These are phyloP conservation scores for Pyrenochaeta sp. DNA, from an alignment of 2,329 filamentous ascomycete species.

Conservation along the genomic window DNA sequence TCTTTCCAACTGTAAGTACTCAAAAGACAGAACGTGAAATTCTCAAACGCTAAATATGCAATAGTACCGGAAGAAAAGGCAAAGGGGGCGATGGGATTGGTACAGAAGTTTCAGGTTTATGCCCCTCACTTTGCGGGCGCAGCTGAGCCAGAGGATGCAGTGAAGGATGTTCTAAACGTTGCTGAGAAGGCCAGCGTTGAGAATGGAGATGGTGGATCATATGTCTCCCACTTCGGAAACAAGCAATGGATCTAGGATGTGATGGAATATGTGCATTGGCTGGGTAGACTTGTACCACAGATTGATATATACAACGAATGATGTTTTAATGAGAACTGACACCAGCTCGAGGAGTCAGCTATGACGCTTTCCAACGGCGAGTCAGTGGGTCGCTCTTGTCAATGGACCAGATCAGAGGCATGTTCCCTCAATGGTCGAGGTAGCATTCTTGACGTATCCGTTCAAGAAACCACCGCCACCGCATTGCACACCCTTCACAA, in stretches of 20 bases:
- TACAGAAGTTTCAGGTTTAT: conserved; percentile 27
- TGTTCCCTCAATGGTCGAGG: conserved; percentile 36
- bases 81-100: conserved; percentile 34
- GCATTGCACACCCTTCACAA: conserved; percentile 66
- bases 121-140: conserved; percentile 25
- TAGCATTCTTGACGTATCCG: conserved; percentile 48
- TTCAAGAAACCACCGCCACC: conserved; percentile 55
- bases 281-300: neutral
- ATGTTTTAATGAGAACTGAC: neutral
- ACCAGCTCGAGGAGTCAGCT: neutral
- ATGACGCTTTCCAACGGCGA: neutral
- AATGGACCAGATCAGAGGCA: conserved; percentile 32
- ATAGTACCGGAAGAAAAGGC: conserved; percentile 26
- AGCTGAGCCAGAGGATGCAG: conserved; percentile 13
- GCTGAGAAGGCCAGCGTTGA: conserved; percentile 21
- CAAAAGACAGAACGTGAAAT: neutral
- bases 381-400: neutral
- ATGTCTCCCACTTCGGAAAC: conserved; percentile 24
- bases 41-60: neutral
- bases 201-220: conserved; percentile 19
- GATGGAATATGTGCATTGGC: neutral
- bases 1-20: conserved; percentile 9
- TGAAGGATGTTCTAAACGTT: conserved; percentile 13
- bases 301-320: neutral
- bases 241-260: conserved; percentile 17